Evolutionary conservation across 345 rosid genomes (phyloP), one percentile per base, ranked within the genome.

Genomic region (Rhodamnia argentea): DNA sequence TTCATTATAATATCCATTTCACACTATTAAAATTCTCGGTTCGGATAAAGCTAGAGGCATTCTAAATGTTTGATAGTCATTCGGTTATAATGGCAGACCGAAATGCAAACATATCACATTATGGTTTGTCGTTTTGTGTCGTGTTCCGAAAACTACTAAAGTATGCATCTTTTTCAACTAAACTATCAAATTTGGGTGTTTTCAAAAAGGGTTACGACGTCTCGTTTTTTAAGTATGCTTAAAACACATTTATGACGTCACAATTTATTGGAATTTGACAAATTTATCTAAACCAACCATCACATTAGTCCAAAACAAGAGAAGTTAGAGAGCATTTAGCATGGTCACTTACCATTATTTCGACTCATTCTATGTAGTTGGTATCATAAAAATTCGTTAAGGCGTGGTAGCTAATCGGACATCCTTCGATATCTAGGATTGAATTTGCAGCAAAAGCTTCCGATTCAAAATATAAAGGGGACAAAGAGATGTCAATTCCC

Each of bases 41-140:
- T 32, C 1, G 0, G 37, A 32, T 18, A 5, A 16, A 70, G 4
- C 47, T 70, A 32, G 7, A 70, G 44, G 6, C 24, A 4, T 64
- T 64, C 23, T 16, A 20, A 16, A 32, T 16, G 6, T 4, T 70
- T 70, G 24, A 70, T 32, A 18, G 26, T 37, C 13, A 2, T 2
- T 0, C 0, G 0, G 0, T 32, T 64, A 10, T 64, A 64, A 4
- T 8, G 23, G 29, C 12, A 15, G 10, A 64, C 18, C 1, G 9
- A 29, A 64, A 64, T 16, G 44, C 44, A 64, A 64, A 37, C 13
- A 32, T 32, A 23, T 18, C 1, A 1, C 57, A 0, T 18, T 9
- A 3, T 32, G 75, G 12, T 29, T 15, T 5, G 2, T 14, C 75
- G 16, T 29, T 62, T 15, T 0, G 0, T 32, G 13, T 70, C 4